Evolutionary conservation across 2,329 filamentous ascomycete genomes (phyloP).

Genomic region (Pseudopyrenochaeta lycopersici): DNA sequence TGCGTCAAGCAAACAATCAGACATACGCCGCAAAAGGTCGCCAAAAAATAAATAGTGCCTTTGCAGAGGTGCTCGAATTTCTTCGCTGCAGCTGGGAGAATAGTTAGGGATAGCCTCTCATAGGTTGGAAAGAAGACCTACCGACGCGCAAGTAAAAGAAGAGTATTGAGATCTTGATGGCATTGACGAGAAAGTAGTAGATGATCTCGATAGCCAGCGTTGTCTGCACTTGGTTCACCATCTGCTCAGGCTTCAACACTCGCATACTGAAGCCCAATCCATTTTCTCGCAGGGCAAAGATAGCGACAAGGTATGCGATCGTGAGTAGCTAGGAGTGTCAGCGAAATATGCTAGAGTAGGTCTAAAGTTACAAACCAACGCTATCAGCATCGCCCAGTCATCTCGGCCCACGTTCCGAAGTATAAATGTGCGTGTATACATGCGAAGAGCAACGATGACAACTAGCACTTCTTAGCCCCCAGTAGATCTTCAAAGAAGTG

Average conservation of each 20-base stretch:
- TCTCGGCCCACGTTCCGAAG: slow-evolving; percentile 39
- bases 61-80: slow-evolving; percentile 31
- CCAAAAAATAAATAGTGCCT: slow-evolving; percentile 36
- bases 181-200: slow-evolving; percentile 38
- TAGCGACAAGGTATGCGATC: slow-evolving; percentile 34
- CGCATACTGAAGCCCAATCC: slow-evolving; percentile 37
- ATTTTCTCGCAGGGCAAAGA: slow-evolving; percentile 28
- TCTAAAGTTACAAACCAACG: slow-evolving; percentile 27
- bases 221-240: slow-evolving; percentile 28
- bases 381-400: slow-evolving; percentile 38
- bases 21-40: slow-evolving; percentile 33
- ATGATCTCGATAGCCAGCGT: slow-evolving; percentile 43
- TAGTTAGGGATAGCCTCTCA: background rate
- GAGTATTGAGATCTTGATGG: slow-evolving; percentile 47
- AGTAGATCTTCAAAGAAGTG: background rate
- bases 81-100: slow-evolving; percentile 29
- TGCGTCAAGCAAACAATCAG: slow-evolving; percentile 37
- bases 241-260: slow-evolving; percentile 24
- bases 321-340: slow-evolving; percentile 27
- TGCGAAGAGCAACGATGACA: slow-evolving; percentile 33
- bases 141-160: slow-evolving; percentile 47
- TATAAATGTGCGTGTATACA: slow-evolving; percentile 27
- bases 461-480: slow-evolving; percentile 23
- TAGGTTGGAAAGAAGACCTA: slow-evolving; percentile 11
- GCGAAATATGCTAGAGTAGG: background rate